These are phyloP conservation scores for Fusarium euwallaceae DNA, from an alignment of 2,329 filamentous ascomycete species.

Conservation along the genomic window DNA sequence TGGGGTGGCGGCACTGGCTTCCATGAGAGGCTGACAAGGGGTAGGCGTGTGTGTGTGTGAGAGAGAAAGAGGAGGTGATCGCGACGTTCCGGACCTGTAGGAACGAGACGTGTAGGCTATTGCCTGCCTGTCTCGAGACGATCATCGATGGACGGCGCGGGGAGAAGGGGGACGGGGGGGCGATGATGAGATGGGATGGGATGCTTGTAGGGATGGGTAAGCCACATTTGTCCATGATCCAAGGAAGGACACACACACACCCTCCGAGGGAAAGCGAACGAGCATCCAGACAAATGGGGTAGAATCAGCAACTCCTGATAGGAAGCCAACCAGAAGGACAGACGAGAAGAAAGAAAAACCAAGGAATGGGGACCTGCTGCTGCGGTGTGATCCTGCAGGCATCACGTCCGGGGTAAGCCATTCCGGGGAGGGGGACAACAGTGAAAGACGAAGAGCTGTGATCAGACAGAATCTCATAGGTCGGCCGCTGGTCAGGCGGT, in stretches of 20 bases:
- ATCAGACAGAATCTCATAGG: constrained; percentile 31
- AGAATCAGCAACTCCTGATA: constrained; percentile 14
- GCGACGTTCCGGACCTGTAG: background rate
- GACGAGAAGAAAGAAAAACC: background rate
- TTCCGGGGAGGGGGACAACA: constrained; percentile 30
- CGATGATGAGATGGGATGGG: background rate
- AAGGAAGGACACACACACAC: background rate
- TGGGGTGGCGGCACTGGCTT: constrained; percentile 7
- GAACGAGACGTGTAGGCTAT: background rate
- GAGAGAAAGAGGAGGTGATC: background rate
- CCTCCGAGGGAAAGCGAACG: constrained; percentile 13
- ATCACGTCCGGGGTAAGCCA: constrained; percentile 43
- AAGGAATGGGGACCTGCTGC: background rate
- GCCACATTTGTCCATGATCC: constrained; percentile 5
- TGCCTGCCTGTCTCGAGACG: background rate
- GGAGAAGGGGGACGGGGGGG: background rate
- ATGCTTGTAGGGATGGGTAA: constrained; percentile 2
- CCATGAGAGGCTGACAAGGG: background rate
- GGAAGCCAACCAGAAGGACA: constrained; percentile 1
- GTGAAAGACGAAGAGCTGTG: background rate
- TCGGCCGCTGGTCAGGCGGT: constrained; percentile 43
- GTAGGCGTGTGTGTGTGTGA: background rate
- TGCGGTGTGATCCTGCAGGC: constrained; percentile 19
- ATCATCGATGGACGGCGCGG: background rate
- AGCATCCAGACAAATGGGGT: constrained; percentile 3